These are phyloP conservation scores for Mytilinidion resinicola DNA, from an alignment of 495 filamentous ascomycete genomes.

Conservation along the genomic window DNA sequence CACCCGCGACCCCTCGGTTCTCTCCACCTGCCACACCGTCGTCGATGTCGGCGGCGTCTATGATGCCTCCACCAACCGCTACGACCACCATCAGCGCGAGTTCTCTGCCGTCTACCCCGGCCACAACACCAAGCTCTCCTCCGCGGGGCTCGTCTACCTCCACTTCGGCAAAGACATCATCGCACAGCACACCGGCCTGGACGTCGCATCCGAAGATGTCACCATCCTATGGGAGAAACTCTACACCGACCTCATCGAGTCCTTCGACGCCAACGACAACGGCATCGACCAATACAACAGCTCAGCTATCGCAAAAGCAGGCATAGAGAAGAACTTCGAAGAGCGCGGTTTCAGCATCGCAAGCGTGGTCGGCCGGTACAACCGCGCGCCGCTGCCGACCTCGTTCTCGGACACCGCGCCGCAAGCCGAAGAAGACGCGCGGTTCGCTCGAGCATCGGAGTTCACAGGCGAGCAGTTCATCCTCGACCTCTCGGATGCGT, in stretches of 20 bases:
- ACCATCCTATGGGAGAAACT: conserved; percentile 76
- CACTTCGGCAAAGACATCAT: conserved; percentile 87
- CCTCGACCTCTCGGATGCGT: conserved; percentile 66
- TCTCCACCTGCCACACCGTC: conserved; percentile 82
- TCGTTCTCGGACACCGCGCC: conserved; percentile 35
- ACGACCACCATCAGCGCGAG: conserved; percentile 94
- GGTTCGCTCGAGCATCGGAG: conserved; percentile 65
- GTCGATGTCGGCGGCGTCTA: conserved; percentile 95
- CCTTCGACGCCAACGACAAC: conserved; percentile 96
- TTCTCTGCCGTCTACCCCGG: conserved; percentile 75
- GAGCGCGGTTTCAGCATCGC: conserved; percentile 75
- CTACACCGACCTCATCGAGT: conserved; percentile 90
- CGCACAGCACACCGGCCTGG: conserved; percentile 56
- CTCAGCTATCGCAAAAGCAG: conserved; percentile 52
- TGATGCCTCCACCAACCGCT: conserved; percentile 65
- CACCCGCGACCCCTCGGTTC: conserved; percentile 72
- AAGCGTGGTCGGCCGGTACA: conserved; percentile 76
- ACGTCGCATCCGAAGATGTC: conserved; percentile 58
- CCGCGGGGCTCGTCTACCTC: conserved; percentile 89
- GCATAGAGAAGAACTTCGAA: conserved; percentile 70
- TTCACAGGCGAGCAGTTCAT: conserved; percentile 84
- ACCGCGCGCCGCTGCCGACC: conserved; percentile 48
- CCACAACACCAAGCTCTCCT: conserved; percentile 79
- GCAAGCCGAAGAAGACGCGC: conserved; percentile 71
- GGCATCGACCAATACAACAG: conserved; percentile 77